Evolutionary conservation across 495 filamentous ascomycete genomes (phyloP).

Genomic region (Tuber umbilicatum): DNA sequence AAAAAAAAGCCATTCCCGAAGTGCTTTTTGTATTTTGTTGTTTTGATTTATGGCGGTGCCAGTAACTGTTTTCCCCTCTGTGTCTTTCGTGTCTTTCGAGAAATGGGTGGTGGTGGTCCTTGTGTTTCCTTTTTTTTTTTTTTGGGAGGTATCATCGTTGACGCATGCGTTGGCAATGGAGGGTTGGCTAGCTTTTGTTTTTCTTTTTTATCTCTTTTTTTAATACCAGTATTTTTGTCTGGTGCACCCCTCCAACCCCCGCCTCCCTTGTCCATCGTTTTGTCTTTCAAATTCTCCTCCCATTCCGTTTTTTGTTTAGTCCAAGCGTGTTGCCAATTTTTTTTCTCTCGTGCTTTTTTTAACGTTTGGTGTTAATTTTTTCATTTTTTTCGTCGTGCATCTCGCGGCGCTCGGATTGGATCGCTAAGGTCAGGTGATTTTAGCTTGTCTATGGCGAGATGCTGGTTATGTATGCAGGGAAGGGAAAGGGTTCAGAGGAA

Average conservation of each 20-base stretch:
- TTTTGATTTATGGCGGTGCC: slow-evolving; percentile 23
- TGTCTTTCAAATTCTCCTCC: slow-evolving; percentile 3
- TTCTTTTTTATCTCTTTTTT: slow-evolving; percentile 23
- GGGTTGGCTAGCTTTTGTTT: slow-evolving; percentile 32
- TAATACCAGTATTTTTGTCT: neutral
- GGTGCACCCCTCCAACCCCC: neutral
- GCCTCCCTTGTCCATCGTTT: neutral
- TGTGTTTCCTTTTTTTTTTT: slow-evolving; percentile 14
- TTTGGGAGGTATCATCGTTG: neutral
- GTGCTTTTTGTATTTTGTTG: slow-evolving; percentile 24
- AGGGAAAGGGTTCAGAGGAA: neutral
- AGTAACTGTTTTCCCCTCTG: slow-evolving; percentile 18
- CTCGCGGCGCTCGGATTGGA: slow-evolving; percentile 22
- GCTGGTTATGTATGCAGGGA: neutral
- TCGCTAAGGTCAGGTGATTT: slow-evolving; percentile 37
- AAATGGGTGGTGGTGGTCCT: slow-evolving; percentile 21
- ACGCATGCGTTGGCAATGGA: slow-evolving; percentile 34
- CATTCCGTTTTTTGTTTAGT: neutral
- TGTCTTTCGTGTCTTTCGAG: slow-evolving; percentile 19
- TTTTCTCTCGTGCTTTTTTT: slow-evolving; percentile 24
- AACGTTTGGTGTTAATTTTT: slow-evolving; percentile 29
- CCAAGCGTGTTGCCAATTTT: neutral
- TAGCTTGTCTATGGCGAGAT: neutral
- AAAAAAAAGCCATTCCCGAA: slow-evolving; percentile 12
- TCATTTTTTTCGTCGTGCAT: slow-evolving; percentile 18